Evolutionary conservation across 306 rosid genomes (phyloP).

Genomic region (Fagus crenata): DNA sequence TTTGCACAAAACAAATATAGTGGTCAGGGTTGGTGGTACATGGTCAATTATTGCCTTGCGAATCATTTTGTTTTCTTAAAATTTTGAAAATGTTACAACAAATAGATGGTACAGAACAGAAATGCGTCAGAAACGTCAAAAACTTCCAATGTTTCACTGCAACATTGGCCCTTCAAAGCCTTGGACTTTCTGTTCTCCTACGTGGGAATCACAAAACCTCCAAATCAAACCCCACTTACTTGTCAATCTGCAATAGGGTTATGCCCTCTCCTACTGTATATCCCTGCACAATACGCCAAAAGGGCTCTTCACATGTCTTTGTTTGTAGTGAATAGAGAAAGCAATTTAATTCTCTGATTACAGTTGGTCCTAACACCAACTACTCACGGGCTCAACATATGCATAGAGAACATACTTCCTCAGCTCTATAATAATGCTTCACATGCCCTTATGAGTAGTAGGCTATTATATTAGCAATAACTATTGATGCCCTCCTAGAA

Average conservation of each 20-base stretch:
- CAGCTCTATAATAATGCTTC: conserved; percentile 20
- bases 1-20: neutral
- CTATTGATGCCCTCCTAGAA: conserved; percentile 28
- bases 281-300: conserved; percentile 32
- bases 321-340: conserved; percentile 59
- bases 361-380: conserved; percentile 57
- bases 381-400: conserved; percentile 68
- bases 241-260: conserved; percentile 24
- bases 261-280: neutral
- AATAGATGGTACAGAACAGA: neutral
- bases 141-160: neutral
- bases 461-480: neutral
- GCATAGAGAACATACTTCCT: conserved; percentile 16
- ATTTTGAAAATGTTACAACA: neutral
- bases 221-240: conserved; percentile 14
- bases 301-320: conserved; percentile 68
- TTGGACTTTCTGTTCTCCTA: conserved; percentile 4
- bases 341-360: conserved; percentile 39
- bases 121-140: neutral
- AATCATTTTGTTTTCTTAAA: conserved; percentile 2
- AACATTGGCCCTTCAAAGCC: neutral
- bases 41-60: neutral
- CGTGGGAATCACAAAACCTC: conserved; percentile 27
- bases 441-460: neutral
- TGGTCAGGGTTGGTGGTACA: too few relatives aligned